These are phyloP conservation scores for Aspergillus candidus DNA, from an alignment of 2,329 filamentous ascomycete genomes.

Conservation along the genomic window DNA sequence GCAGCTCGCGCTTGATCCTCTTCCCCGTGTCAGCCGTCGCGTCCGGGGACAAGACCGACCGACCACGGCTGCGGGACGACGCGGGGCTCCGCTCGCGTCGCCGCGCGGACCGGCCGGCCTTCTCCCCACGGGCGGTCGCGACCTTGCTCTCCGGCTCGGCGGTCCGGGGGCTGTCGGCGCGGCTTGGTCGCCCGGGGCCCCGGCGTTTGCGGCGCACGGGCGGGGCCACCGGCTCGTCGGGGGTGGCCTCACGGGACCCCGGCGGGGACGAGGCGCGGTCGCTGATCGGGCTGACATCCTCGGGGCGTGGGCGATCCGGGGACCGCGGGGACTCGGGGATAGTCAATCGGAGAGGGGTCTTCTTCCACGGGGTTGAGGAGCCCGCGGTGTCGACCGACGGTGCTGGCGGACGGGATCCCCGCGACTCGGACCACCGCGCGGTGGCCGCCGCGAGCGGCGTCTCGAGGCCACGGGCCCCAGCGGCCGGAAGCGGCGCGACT, in stretches of 20 bases:
- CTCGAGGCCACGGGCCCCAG: slow-evolving; percentile 19
- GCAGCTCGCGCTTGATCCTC: slow-evolving; percentile 29
- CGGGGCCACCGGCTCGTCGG: slow-evolving; percentile 17
- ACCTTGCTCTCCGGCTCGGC: slow-evolving; percentile 16
- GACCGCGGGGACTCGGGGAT: slow-evolving; percentile 34
- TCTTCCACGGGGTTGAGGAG: slow-evolving; percentile 42
- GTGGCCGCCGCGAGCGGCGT: slow-evolving; percentile 25
- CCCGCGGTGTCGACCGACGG: slow-evolving; percentile 35
- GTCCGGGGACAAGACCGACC: slow-evolving; percentile 32
- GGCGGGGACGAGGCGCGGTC: slow-evolving; percentile 36
- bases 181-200: slow-evolving; percentile 15
- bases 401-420: slow-evolving; percentile 24
- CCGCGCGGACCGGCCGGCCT: slow-evolving; percentile 15
- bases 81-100: slow-evolving; percentile 30
- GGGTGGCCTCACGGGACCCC: slow-evolving; percentile 23
- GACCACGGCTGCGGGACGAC: slow-evolving; percentile 33
- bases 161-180: slow-evolving; percentile 12
- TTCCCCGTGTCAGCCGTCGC: slow-evolving; percentile 15
- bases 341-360: slow-evolving; percentile 26
- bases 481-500: slow-evolving; percentile 19
- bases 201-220: slow-evolving; percentile 12
- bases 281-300: slow-evolving; percentile 43
- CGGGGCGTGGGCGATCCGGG: slow-evolving; percentile 35
- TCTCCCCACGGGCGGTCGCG: slow-evolving; percentile 23
- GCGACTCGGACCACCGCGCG: slow-evolving; percentile 17